Evolutionary conservation across 2,329 filamentous ascomycete genomes (phyloP).

Genomic region (Paradendryphiella salina): DNA sequence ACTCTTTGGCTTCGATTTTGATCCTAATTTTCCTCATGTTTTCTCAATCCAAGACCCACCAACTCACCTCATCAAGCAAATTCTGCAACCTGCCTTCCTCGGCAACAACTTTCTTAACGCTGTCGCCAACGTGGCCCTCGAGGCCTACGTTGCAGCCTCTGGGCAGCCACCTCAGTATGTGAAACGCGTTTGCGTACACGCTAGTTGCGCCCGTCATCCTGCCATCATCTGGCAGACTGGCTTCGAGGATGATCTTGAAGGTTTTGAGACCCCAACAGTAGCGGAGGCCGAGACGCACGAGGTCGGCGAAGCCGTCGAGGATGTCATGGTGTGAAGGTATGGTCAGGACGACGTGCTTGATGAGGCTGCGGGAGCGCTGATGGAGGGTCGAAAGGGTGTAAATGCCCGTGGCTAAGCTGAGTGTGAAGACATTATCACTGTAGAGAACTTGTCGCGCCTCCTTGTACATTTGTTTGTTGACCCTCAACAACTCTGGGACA

Average conservation of each 20-base stretch:
- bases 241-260: slow-evolving; percentile 48
- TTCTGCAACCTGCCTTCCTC: slow-evolving; percentile 49
- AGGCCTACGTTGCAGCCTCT: slow-evolving; percentile 48
- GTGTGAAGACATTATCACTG: slow-evolving; percentile 40
- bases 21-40: too few species aligned
- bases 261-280: slow-evolving; percentile 53
- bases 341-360: slow-evolving; percentile 50
- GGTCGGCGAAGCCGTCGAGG: slow-evolving; percentile 52
- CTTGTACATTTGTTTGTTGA: slow-evolving; percentile 46
- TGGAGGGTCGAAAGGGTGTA: slow-evolving; percentile 47
- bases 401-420: slow-evolving; percentile 46
- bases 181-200: slow-evolving; percentile 54
- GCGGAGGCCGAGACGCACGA: slow-evolving; percentile 51
- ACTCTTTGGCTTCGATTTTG: too few species aligned
- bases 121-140: slow-evolving; percentile 46
- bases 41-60: background rate
- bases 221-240: slow-evolving; percentile 38
- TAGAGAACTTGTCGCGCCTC: slow-evolving; percentile 42
- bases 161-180: slow-evolving; percentile 53
- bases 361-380: slow-evolving; percentile 50
- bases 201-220: slow-evolving; percentile 42
- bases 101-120: slow-evolving; percentile 48
- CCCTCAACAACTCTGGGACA: slow-evolving; percentile 46
- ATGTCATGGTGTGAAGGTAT: slow-evolving; percentile 54
- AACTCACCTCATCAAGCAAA: slow-evolving; percentile 48